Base-by-base conservation (phyloP, 768 basidiomycete genomes). In the Leccinum longicurvipes region DNA sequence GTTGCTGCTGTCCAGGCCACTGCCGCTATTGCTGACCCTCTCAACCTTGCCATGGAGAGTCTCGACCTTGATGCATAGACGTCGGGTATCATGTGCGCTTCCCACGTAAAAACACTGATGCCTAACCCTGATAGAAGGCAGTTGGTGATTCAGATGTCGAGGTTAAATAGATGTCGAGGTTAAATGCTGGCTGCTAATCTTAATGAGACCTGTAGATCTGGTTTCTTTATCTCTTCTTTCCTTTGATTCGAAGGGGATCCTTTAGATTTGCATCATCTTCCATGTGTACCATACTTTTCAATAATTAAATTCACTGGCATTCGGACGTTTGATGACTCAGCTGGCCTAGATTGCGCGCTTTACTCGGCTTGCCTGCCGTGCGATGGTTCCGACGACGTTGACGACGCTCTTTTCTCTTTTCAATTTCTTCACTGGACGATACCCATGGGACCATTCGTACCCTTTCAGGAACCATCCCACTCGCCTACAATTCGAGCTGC, bases 31-130 rank as follows among this genome's bases (percentile, higher is more conserved):
- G 77, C 76, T 7, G 83, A 87, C 66, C 80, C 85, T 51, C 78
- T 87, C 29, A 81, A 80, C 31, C 71, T 86, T 51, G 85, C 84
- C 8, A 82, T 87, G 81, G 85, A 86, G 65, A 75, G 74, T 21
- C 72, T 86, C 39, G 61, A 51, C 39, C 57, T 72, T 2, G 55
- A 47, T 2, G 58, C 57, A 54, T 71, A 60, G 61, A 59, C n/a
- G 21, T 48, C 2, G 29, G 27, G 49, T 23, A n/a, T n/a, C n/a
- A 44, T 8, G 12, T 19, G 27, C 42, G 55, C 41, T 28, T 19
- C 14, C 29, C 50, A 55, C 25, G 32, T n/a, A 21, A 64, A 32
- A 51, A 56, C 53, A 55, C 25, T 68, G 60, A 58, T 67, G 46
- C 42, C 31, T 39, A 48, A 53, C 15, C 47, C 49, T 10, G 48